Base-by-base conservation (phyloP, 2,329 filamentous ascomycete species). In the Talaromyces amestolkiae region DNA sequence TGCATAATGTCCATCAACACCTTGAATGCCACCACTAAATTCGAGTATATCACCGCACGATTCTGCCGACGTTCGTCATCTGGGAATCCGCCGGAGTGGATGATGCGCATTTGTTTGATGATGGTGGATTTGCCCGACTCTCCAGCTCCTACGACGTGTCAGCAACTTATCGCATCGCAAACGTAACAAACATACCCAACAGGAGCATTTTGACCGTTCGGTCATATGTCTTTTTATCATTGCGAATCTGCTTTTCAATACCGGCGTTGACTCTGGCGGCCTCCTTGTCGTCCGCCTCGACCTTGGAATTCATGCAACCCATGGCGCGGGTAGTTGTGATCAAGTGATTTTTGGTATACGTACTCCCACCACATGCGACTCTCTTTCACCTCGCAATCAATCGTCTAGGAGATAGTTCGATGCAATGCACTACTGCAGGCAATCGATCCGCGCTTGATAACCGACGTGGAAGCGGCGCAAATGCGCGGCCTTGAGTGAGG, bases 51-150 rank as follows among this genome's bases (percentile, higher is more conserved):
- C 73, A 97, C 93, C 17, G 93, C 91, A 72, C 95, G 93, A 86
- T 92, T 96, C 83, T 97, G 92, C 70, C 96, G 88, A 78, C 93
- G 91, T 78, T 98, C 95, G 69, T 87, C 88, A 73, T 91, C 91
- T 74, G 88, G 92, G 81, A 98, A 98, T 60, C 95, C 94, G 78
- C 93, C 89, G 15, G 92, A 89, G 78, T 98, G 95, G 72, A 99
- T 97, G 79, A 99, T 89, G 78, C 94, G 94, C 95, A 99, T 98
- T 84, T 98, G 94, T 83, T 98, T 98, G 70, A 98, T 87, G 66
- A 98, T 93, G 1, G 94, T 98, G 9, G 94, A 97, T 81, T 98
- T 98, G 70, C 94, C 92, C 66, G 91, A 95, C 81, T 98, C 94
- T 75, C 94, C 94, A 73, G 94, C 94, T 78, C 94, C 93, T 97